Evolutionary conservation across 2,329 filamentous ascomycete genomes (phyloP), one percentile per base, ranked within the genome.

Genomic region (Stemphylium beticola): DNA sequence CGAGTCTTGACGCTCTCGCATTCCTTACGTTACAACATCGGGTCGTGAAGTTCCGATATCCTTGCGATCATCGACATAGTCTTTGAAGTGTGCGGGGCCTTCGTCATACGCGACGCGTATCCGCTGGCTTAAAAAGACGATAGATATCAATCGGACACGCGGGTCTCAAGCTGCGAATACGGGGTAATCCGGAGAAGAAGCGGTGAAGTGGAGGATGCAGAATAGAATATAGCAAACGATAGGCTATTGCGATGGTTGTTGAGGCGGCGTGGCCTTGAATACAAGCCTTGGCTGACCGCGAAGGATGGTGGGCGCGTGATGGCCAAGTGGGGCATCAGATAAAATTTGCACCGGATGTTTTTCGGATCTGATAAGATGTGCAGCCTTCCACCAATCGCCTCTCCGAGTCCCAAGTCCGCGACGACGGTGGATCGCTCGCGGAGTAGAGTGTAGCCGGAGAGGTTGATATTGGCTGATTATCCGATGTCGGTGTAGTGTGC

Each of bases 401-500:
- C 10, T 41, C 14, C 14, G 14, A 2, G n/a, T 4, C 40, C 20
- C 29, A n/a, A 10, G 22, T 51, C 29, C 15, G 20, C 36, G 17
- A 34, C 41, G 29, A 55, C 43, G 50, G 54, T 50, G 51, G 57
- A 53, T 40, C 42, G 18, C 32, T 43, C 32, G 15, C 24, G 43
- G 38, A 39, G 12, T 39, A 31, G 34, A n/a, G 4, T 12, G 20
- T 12, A 37, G 31, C 46, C 29, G 38, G 26, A 20, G 17, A 22
- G 36, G 17, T 40, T 37, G 18, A 18, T 4, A 20, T 40, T 51
- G 36, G 15, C 36, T 53, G 42, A 51, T 47, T 51, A 55, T 44
- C 58, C 56, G 56, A 61, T 61, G 56, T 60, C 55, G 55, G 53
- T 58, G 34, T 46, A 24, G 18, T 22, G 32, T 33, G n/a, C 18